Conservation (phyloP, 2,329 filamentous ascomycete species). For the Talaromyces sp. region DNA sequence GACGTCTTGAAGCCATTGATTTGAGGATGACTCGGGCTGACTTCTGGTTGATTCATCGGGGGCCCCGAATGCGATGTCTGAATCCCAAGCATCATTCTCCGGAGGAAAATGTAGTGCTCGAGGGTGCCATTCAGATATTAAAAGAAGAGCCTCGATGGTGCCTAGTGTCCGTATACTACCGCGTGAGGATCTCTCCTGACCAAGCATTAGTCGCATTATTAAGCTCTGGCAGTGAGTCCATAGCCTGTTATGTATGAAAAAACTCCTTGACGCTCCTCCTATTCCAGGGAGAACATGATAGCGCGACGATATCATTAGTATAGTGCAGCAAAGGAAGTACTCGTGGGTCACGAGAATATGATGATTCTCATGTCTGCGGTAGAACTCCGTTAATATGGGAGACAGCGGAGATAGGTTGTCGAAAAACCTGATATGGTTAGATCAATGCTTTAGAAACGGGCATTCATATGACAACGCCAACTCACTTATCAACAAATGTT, state of each 20-base stretch:
- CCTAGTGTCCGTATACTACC: conserved; percentile 48
- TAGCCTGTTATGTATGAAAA: conserved; percentile 50
- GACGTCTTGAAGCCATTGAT: conserved; percentile 51
- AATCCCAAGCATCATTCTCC: conserved; percentile 53
- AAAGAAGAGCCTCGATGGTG: conserved; percentile 50
- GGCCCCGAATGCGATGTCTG: conserved; percentile 41
- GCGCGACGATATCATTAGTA: conserved; percentile 52
- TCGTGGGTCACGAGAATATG: conserved; percentile 48
- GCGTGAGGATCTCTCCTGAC: conserved; percentile 50
- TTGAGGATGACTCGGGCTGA: conserved; percentile 32
- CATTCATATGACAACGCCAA: neutral
- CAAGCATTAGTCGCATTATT: conserved; percentile 50
- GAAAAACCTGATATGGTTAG: conserved; percentile 37
- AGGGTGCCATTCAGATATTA: conserved; percentile 55
- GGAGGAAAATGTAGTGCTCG: conserved; percentile 52
- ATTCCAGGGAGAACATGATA: conserved; percentile 41
- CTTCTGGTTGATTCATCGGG: conserved; percentile 30
- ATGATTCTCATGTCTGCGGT: conserved; percentile 46
- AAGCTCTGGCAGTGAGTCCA: conserved; percentile 54
- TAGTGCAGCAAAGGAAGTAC: conserved; percentile 50
- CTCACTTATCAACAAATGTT: conserved; percentile 47
- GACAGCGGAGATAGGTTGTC: conserved; percentile 47
- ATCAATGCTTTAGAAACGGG: neutral
- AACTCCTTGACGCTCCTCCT: conserved; percentile 43
- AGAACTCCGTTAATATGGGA: conserved; percentile 48